These are phyloP conservation scores for Monilinia fructicola DNA, from an alignment of 2,329 filamentous ascomycete species.

Conservation along the genomic window DNA sequence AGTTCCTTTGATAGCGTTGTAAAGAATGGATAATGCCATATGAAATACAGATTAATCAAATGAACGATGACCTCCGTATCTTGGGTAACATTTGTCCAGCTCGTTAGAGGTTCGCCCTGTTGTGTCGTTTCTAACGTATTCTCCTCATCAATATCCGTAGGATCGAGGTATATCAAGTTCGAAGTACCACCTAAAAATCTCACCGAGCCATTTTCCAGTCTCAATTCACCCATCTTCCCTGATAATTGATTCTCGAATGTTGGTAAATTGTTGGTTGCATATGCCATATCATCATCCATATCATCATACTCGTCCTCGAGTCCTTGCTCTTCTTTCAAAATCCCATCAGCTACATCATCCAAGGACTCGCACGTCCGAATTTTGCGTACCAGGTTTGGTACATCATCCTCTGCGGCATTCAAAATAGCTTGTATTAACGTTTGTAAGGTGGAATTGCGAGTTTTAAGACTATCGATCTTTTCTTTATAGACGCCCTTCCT, in stretches of 20 bases:
- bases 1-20: slow-evolving; percentile 82
- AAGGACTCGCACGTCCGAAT: slow-evolving; percentile 76
- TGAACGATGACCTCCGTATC: slow-evolving; percentile 79
- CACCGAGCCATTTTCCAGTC: slow-evolving; percentile 81
- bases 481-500: slow-evolving; percentile 97
- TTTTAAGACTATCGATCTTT: slow-evolving; percentile 85
- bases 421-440: slow-evolving; percentile 91
- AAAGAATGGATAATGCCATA: slow-evolving; percentile 97
- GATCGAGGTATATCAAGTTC: slow-evolving; percentile 79
- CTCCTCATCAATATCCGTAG: slow-evolving; percentile 44
- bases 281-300: slow-evolving; percentile 45
- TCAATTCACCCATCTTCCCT: slow-evolving; percentile 88
- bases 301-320: slow-evolving; percentile 44
- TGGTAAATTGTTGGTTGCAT: slow-evolving; percentile 45
- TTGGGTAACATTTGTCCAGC: slow-evolving; percentile 84
- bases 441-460: slow-evolving; percentile 81
- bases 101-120: slow-evolving; percentile 69
- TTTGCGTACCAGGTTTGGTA: slow-evolving; percentile 74
- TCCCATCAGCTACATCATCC: slow-evolving; percentile 41
- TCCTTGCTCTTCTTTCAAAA: slow-evolving; percentile 38
- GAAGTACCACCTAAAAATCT: slow-evolving; percentile 94
- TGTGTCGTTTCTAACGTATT: slow-evolving; percentile 39
- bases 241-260: slow-evolving; percentile 73
- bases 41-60: slow-evolving; percentile 96
- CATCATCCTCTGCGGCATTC: slow-evolving; percentile 86